phyloP scores from a whole-genome alignment of 2,329 filamentous ascomycete genomes.

The Phaeosphaeria sp. region DNA sequence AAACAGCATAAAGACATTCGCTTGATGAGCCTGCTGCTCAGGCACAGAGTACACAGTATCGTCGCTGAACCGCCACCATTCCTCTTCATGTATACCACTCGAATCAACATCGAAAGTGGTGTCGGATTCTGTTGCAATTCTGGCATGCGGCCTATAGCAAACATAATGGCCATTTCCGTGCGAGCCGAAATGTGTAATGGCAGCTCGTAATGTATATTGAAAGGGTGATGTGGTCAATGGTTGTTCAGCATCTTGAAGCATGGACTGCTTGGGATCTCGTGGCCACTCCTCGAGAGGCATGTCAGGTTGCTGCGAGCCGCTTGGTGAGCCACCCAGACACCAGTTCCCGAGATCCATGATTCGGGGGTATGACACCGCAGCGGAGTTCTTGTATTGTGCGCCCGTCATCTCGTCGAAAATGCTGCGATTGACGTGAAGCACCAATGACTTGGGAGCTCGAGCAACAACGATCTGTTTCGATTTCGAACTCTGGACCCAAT shows the following conservation, averaged over 20 bases:
- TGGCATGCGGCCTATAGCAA: slow-evolving; percentile 78
- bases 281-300: slow-evolving; percentile 70
- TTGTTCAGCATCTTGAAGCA: slow-evolving; percentile 67
- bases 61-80: slow-evolving; percentile 93
- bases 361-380: slow-evolving; percentile 77
- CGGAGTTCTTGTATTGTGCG: slow-evolving; percentile 80
- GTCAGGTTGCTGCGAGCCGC: slow-evolving; percentile 33
- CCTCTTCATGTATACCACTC: slow-evolving; percentile 44
- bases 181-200: slow-evolving; percentile 85
- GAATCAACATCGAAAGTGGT: slow-evolving; percentile 18
- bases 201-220: slow-evolving; percentile 79
- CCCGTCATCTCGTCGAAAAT: slow-evolving; percentile 87
- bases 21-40: slow-evolving; percentile 75
- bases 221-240: slow-evolving; percentile 44
- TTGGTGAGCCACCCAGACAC: slow-evolving; percentile 71
- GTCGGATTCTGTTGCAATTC: not conserved
- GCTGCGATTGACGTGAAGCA: slow-evolving; percentile 89
- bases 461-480: slow-evolving; percentile 88
- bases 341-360: slow-evolving; percentile 80
- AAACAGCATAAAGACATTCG: slow-evolving; percentile 95
- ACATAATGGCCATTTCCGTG: slow-evolving; percentile 98
- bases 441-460: slow-evolving; percentile 78
- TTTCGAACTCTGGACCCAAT: slow-evolving; percentile 79
- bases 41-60: slow-evolving; percentile 78
- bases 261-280: slow-evolving; percentile 71